Conservation (phyloP, 108 stramenopile species). For the Aurantiochytrium sp. region DNA sequence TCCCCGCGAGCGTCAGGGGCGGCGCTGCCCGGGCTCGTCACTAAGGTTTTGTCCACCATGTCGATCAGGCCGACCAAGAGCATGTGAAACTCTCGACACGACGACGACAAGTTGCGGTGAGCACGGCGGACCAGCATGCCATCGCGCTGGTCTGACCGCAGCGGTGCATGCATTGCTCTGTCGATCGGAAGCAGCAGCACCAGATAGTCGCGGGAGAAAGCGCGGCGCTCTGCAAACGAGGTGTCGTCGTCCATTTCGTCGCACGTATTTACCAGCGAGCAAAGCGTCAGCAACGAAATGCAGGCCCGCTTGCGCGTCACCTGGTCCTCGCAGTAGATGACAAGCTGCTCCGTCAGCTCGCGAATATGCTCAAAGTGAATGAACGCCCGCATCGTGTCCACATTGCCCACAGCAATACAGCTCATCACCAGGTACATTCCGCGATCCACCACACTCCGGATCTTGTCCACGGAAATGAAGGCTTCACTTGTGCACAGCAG, state of each 20-base stretch:
- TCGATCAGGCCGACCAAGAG: neutral
- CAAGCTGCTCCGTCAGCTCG: neutral
- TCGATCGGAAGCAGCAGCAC: neutral
- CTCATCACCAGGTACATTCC: neutral
- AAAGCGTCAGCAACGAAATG: neutral
- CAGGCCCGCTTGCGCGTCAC: neutral
- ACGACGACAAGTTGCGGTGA: neutral
- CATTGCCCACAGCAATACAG: neutral
- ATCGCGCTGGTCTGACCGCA: neutral
- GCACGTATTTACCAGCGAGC: neutral
- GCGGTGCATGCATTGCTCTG: slow-evolving; percentile 14
- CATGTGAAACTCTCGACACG: neutral
- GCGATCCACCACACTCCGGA: neutral
- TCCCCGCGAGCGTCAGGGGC: neutral
- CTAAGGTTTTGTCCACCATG: neutral
- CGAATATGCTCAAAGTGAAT: neutral
- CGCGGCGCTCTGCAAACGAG: neutral
- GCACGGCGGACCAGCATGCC: slow-evolving; percentile 18
- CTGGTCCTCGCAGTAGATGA: slow-evolving; percentile 16
- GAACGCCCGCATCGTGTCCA: neutral
- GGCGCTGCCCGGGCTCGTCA: neutral
- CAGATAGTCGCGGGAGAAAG: neutral
- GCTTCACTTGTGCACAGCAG: neutral
- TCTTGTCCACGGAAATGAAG: neutral
- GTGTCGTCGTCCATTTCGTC: neutral